Evolutionary conservation across 2,329 filamentous ascomycete genomes (phyloP).

Genomic region (Magnaporthales sp.): DNA sequence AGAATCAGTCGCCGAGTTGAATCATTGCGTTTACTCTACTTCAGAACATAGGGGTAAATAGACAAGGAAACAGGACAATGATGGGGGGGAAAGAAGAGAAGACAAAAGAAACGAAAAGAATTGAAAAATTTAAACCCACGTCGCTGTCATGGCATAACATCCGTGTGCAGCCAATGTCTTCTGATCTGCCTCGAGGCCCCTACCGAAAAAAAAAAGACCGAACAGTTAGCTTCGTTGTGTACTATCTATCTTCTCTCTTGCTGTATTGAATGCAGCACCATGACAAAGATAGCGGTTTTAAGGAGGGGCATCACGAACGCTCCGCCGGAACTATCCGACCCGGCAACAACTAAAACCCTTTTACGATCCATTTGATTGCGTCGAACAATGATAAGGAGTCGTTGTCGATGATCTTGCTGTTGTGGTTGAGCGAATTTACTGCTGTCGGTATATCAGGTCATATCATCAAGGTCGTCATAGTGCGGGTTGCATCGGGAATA

Average conservation of each 20-base stretch:
- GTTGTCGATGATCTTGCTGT: neutral
- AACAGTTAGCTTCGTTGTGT: neutral
- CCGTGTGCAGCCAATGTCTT: slow-evolving; percentile 88
- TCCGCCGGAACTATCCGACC: slow-evolving; percentile 85
- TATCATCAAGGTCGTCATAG: neutral
- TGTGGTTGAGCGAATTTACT: neutral
- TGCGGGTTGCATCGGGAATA: neutral
- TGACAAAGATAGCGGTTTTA: neutral
- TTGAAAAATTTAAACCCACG: slow-evolving; percentile 23
- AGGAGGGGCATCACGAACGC: slow-evolving; percentile 44
- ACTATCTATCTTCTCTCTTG: neutral
- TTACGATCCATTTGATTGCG: slow-evolving; percentile 4
- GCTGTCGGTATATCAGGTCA: no score
- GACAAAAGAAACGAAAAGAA: no score
- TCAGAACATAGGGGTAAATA: neutral
- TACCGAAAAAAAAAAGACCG: slow-evolving; percentile 28
- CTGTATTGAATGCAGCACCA: neutral
- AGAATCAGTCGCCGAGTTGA: no score
- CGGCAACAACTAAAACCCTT: slow-evolving; percentile 72
- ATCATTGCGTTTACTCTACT: neutral
- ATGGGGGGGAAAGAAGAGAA: no score
- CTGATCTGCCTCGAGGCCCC: slow-evolving; percentile 90
- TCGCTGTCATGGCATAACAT: slow-evolving; percentile 94
- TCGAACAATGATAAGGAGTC: neutral
- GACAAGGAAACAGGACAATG: no score